Evolutionary conservation across 2,329 filamentous ascomycete species (phyloP).

Genomic region (Hyphodiscus sp.): DNA sequence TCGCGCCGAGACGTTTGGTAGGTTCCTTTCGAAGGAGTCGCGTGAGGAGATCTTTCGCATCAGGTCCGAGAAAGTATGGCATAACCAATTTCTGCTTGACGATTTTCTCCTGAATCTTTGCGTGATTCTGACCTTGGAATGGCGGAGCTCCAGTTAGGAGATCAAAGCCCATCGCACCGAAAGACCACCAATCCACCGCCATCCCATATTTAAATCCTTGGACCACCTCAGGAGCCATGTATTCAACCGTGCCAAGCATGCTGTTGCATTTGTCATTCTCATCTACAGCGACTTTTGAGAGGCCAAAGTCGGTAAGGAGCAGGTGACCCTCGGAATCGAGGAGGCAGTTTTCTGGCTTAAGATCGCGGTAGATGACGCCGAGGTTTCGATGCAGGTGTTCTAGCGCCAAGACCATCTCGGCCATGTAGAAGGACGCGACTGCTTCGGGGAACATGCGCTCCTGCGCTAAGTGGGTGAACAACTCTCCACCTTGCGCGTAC

Average conservation of each 20-base stretch:
- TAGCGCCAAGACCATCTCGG: constrained; percentile 90
- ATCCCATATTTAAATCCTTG: constrained; percentile 84
- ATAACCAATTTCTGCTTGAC: constrained; percentile 83
- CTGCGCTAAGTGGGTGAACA: constrained; percentile 89
- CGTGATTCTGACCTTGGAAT: constrained; percentile 83
- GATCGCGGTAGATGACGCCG: constrained; percentile 90
- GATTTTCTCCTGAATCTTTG: constrained; percentile 95
- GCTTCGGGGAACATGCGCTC: constrained; percentile 94
- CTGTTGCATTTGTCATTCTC: constrained; percentile 70
- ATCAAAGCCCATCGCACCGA: constrained; percentile 88
- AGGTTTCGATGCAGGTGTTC: constrained; percentile 88
- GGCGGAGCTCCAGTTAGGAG: constrained; percentile 88
- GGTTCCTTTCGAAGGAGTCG: constrained; percentile 89
- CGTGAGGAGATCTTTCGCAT: constrained; percentile 90
- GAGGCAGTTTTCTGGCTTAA: constrained; percentile 97
- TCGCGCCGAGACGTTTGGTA: constrained; percentile 76
- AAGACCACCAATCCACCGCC: constrained; percentile 97
- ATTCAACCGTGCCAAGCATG: constrained; percentile 90
- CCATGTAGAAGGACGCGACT: constrained; percentile 94
- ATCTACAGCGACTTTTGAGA: constrained; percentile 87
- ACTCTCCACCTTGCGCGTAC: constrained; percentile 93
- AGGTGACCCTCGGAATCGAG: constrained; percentile 88
- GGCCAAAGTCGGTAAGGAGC: constrained; percentile 90
- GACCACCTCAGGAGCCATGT: constrained; percentile 95
- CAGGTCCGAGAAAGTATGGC: constrained; percentile 84